Conservation (phyloP, 805 yeast species). For the Suhomyces pyralidae region DNA sequence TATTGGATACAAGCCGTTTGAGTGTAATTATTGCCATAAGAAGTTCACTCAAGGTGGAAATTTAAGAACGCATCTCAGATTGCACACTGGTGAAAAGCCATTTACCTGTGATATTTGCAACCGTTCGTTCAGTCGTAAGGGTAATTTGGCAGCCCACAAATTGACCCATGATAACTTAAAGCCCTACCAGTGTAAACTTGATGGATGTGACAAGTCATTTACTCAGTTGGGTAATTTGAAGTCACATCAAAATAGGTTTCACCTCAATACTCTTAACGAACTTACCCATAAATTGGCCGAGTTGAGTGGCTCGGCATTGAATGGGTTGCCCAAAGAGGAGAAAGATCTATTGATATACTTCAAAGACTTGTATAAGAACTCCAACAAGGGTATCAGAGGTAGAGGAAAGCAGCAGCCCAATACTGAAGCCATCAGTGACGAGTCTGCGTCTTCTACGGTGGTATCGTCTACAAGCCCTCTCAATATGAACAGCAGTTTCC, state of each 20-base stretch:
- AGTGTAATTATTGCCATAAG: slow-evolving; percentile 75
- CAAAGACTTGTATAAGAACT: slow-evolving; percentile 77
- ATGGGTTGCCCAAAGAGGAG: slow-evolving; percentile 58
- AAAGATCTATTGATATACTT: slow-evolving; percentile 71
- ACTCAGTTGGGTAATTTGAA: slow-evolving; percentile 92
- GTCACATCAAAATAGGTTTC: slow-evolving; percentile 91
- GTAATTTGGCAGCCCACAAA: slow-evolving; percentile 85
- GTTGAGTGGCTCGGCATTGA: slow-evolving; percentile 45
- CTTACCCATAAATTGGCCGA: slow-evolving; percentile 68
- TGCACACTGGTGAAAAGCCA: slow-evolving; percentile 93
- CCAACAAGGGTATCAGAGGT: slow-evolving; percentile 89
- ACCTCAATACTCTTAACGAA: slow-evolving; percentile 62
- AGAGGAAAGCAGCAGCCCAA: slow-evolving; percentile 55
- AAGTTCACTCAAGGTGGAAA: slow-evolving; percentile 89
- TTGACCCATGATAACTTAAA: slow-evolving; percentile 76
- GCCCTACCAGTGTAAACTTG: slow-evolving; percentile 78
- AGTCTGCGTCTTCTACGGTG: slow-evolving; percentile 4
- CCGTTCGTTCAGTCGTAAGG: slow-evolving; percentile 81
- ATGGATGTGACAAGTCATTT: slow-evolving; percentile 77
- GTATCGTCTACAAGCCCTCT: slow-evolving; percentile 3
- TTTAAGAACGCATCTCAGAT: slow-evolving; percentile 75
- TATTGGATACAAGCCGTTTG: slow-evolving; percentile 81
- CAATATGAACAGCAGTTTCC: slow-evolving; percentile 17
- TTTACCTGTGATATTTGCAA: slow-evolving; percentile 75
- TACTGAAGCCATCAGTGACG: slow-evolving; percentile 7